Evolutionary conservation across 768 basidiomycete genomes (phyloP).

Genomic region (Panellus pusillus): DNA sequence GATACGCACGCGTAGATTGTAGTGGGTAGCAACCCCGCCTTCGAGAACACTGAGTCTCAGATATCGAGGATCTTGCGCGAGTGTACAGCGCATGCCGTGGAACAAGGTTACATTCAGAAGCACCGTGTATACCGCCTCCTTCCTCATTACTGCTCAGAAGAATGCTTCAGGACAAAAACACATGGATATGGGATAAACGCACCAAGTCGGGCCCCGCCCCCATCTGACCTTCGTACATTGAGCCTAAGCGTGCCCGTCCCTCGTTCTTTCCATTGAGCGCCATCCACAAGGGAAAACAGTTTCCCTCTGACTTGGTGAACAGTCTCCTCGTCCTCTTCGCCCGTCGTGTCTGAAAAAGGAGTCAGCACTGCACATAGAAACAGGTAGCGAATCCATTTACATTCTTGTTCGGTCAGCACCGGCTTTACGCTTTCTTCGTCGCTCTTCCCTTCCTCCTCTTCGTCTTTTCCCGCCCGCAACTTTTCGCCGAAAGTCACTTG

Average conservation of each 20-base stretch:
- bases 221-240: slow-evolving; percentile 65
- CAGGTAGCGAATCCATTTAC: slow-evolving; percentile 35
- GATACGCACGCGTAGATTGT: slow-evolving; percentile 67
- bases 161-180: slow-evolving; percentile 4
- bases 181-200: slow-evolving; percentile 22
- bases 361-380: slow-evolving; percentile 8
- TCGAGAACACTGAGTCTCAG: slow-evolving; percentile 75
- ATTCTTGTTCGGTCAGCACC: slow-evolving; percentile 67
- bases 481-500: slow-evolving; percentile 60
- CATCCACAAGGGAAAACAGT: slow-evolving; percentile 59
- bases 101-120: slow-evolving; percentile 76
- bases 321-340: slow-evolving; percentile 82
- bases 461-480: slow-evolving; percentile 61
- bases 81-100: slow-evolving; percentile 69
- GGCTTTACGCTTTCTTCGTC: slow-evolving; percentile 51
- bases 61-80: slow-evolving; percentile 80
- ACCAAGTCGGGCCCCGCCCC: slow-evolving; percentile 71
- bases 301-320: slow-evolving; percentile 78
- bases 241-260: slow-evolving; percentile 71
- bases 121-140: slow-evolving; percentile 77
- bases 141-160: slow-evolving; percentile 70
- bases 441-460: slow-evolving; percentile 49
- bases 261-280: slow-evolving; percentile 75
- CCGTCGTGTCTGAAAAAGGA: slow-evolving; percentile 56
- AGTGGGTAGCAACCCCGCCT: slow-evolving; percentile 58